These are phyloP conservation scores for Pestalotiopsis sp. DNA, from an alignment of 2,329 filamentous ascomycete species.

Conservation along the genomic window DNA sequence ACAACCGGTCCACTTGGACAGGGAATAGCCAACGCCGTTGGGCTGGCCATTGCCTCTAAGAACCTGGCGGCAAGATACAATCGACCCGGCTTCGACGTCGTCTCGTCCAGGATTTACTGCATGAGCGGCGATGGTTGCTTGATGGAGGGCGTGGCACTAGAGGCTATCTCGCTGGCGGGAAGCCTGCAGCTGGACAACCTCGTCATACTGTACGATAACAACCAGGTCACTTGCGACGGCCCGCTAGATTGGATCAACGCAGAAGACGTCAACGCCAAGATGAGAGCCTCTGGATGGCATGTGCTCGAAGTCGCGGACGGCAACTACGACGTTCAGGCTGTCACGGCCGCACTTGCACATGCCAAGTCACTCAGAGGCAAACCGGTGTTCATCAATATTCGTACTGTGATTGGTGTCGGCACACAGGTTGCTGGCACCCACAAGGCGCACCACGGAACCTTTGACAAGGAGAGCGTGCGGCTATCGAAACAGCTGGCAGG, in stretches of 20 bases:
- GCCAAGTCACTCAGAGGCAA: slow-evolving; percentile 43
- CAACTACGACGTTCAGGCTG: slow-evolving; percentile 45
- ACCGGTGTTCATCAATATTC: slow-evolving; percentile 60
- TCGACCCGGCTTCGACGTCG: slow-evolving; percentile 46
- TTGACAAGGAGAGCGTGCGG: slow-evolving; percentile 53
- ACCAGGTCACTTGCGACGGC: slow-evolving; percentile 59
- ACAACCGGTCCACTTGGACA: slow-evolving; percentile 61
- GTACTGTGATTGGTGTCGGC: slow-evolving; percentile 57
- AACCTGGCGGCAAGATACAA: slow-evolving; percentile 55
- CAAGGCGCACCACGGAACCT: slow-evolving; percentile 58
- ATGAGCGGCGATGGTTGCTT: slow-evolving; percentile 59
- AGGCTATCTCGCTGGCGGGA: slow-evolving; percentile 56
- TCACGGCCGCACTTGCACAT: slow-evolving; percentile 46
- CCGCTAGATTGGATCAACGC: slow-evolving; percentile 48
- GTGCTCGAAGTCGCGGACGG: slow-evolving; percentile 55
- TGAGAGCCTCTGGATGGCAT: slow-evolving; percentile 55
- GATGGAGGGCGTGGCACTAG: slow-evolving; percentile 57
- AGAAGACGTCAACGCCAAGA: slow-evolving; percentile 58
- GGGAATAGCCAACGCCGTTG: slow-evolving; percentile 59
- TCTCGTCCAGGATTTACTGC: slow-evolving; percentile 54
- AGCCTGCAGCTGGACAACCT: slow-evolving; percentile 55
- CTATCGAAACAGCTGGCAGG: slow-evolving; percentile 55
- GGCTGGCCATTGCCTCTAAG: slow-evolving; percentile 58
- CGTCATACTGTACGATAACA: slow-evolving; percentile 59
- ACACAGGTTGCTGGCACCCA: slow-evolving; percentile 49